Conservation (phyloP, 768 basidiomycete genomes). For the Cyathus striatus region DNA sequence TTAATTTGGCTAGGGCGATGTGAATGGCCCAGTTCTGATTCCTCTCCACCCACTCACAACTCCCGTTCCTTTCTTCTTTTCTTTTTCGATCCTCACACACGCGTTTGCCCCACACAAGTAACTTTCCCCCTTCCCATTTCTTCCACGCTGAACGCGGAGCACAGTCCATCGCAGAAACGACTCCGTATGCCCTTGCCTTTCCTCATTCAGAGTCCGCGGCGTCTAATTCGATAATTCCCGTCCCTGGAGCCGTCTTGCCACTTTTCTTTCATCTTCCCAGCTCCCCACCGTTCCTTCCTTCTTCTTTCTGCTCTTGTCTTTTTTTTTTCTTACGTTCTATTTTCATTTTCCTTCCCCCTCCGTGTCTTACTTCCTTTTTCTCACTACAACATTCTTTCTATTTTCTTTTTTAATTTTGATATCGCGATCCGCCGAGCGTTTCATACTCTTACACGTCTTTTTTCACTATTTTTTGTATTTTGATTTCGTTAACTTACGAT, state of each 20-base stretch:
- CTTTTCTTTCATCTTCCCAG: neutral
- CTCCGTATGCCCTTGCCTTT: neutral
- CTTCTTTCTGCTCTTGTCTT: neutral
- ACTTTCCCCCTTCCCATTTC: neutral
- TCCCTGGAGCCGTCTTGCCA: no score
- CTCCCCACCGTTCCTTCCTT: neutral
- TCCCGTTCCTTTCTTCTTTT: slow-evolving; percentile 1
- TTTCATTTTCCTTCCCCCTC: neutral
- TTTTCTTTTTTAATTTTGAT: no score
- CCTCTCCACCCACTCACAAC: slow-evolving; percentile 2
- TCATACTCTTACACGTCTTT: no score
- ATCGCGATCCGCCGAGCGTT: no score
- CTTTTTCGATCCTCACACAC: neutral
- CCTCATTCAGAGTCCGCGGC: neutral
- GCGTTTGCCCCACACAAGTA: neutral
- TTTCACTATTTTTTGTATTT: slow-evolving; percentile 3
- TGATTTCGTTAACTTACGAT: neutral
- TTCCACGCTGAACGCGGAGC: no score
- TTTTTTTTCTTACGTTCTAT: slow-evolving; percentile 1
- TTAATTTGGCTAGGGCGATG: no score
- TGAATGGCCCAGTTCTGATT: no score
- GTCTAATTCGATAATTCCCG: no score
- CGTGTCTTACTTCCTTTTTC: no score
- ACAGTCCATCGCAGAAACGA: neutral
- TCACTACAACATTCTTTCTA: no score